Conservation (phyloP, 2,329 filamentous ascomycete species). For the Bimuria novae-zelandiae region DNA sequence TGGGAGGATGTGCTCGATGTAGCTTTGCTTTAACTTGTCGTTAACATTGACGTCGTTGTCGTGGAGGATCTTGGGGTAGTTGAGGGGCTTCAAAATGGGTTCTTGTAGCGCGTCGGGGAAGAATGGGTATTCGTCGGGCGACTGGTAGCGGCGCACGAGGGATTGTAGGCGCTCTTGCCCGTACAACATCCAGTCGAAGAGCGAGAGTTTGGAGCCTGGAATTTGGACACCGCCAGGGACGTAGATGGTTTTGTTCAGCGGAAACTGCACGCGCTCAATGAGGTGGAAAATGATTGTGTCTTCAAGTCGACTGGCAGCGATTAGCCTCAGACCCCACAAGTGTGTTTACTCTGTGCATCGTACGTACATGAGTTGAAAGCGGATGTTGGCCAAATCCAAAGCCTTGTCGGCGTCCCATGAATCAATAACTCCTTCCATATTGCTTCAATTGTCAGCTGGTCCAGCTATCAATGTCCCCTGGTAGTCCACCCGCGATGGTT, state of each 20-base stretch:
- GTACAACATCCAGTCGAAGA: conserved; percentile 91
- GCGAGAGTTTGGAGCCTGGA: conserved; percentile 72
- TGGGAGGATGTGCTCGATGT: conserved; percentile 82
- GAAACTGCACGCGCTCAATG: conserved; percentile 97
- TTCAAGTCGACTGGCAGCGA: conserved; percentile 80
- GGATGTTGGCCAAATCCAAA: conserved; percentile 87
- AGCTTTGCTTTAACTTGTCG: conserved; percentile 80
- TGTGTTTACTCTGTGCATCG: not conserved
- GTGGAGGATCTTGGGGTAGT: conserved; percentile 88
- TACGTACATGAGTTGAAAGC: conserved; percentile 88
- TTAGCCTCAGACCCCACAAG: too few species aligned
- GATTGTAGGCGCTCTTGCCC: conserved; percentile 93
- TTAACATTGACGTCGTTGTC: conserved; percentile 91
- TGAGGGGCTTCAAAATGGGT: conserved; percentile 83
- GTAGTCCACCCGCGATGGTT: not conserved
- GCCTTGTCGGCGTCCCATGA: conserved; percentile 83
- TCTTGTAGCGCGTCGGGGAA: conserved; percentile 80
- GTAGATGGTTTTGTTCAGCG: conserved; percentile 89
- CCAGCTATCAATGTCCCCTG: too few species aligned
- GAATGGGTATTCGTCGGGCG: conserved; percentile 97
- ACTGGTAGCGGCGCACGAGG: conserved; percentile 90
- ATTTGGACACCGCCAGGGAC: conserved; percentile 77
- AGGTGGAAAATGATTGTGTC: conserved; percentile 97
- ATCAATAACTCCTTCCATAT: conserved; percentile 90
- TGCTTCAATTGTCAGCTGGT: too few species aligned